Conservation (phyloP, 169 alveolate species). For the Cryptosporidium sp. region DNA sequence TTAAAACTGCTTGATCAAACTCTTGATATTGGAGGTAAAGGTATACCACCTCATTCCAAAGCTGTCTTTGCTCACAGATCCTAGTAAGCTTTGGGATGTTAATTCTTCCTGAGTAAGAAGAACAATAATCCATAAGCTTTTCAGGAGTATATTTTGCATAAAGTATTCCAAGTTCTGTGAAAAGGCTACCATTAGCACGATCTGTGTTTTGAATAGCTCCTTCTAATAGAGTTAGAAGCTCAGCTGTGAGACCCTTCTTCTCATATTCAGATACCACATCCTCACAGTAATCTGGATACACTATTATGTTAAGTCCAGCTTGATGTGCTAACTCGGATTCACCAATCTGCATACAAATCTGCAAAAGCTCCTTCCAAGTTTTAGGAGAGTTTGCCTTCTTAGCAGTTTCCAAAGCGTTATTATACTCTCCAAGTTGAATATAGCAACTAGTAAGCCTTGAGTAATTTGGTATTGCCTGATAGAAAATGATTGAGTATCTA, state of each 20-base stretch:
- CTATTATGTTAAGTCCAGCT: slow-evolving; percentile 96
- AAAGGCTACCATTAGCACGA: slow-evolving; percentile 92
- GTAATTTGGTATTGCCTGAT: slow-evolving; percentile 94
- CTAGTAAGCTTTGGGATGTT: slow-evolving; percentile 95
- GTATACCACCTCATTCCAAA: slow-evolving; percentile 96
- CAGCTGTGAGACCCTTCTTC: slow-evolving; percentile 91
- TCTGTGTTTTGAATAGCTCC: slow-evolving; percentile 82
- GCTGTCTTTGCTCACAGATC: slow-evolving; percentile 90
- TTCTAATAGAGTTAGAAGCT: slow-evolving; percentile 90
- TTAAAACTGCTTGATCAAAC: slow-evolving; percentile 95
- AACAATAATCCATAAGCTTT: slow-evolving; percentile 96
- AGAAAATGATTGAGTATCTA: slow-evolving; percentile 94
- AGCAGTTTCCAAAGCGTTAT: slow-evolving; percentile 98
- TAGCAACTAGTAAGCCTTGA: slow-evolving; percentile 96
- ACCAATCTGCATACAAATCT: slow-evolving; percentile 76
- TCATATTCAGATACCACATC: slow-evolving; percentile 94
- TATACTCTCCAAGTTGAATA: slow-evolving; percentile 93
- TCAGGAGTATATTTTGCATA: slow-evolving; percentile 98
- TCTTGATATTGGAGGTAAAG: slow-evolving; percentile 96
- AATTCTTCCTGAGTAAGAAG: slow-evolving; percentile 84
- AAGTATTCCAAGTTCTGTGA: slow-evolving; percentile 98
- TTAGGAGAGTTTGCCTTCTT: slow-evolving; percentile 98
- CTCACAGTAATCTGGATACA: slow-evolving; percentile 98
- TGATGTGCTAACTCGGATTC: slow-evolving; percentile 93
- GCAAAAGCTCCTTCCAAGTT: slow-evolving; percentile 86